Evolutionary conservation across 768 basidiomycete species (phyloP), one percentile per base, ranked within the genome.

Genomic region (Psilocybe subaeruginosa): DNA sequence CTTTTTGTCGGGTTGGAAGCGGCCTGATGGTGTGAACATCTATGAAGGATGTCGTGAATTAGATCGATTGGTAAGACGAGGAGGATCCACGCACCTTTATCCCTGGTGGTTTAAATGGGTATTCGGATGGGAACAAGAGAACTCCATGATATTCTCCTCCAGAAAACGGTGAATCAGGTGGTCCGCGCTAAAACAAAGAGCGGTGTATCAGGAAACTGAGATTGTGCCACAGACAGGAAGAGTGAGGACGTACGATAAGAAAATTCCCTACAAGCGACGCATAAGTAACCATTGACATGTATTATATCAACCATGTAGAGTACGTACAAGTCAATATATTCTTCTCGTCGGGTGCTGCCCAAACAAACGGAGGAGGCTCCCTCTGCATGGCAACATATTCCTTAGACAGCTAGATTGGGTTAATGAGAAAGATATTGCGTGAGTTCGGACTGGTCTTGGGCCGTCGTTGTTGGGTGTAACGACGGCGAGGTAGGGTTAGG

Each of bases 311-410:
- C 31, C 31, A 16, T 9, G 39, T 47, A 46, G 27, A 45, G 35
- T 17, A 82, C 95, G 76, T 73, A 97, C 95, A 98, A 58, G 86
- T 95, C 54, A 98, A 75, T 68, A 98, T 96, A 74, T 98, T 97
- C 88, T 95, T 95, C 84, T 99, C 97, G 69, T 97, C 95, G 12
- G 97, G 97, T 31, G 84, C 84, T 41, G 97, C 96, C 90, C 92
- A 96, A 19, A 98, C 89, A 75, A 95, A 99, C 62, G 97, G 97
- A 1, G 97, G 97, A 12, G 97, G 94, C 62, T 92, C 89, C 70
- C 79, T 90, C 77, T 97, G 94, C 92, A 98, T 97, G 52, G 85
- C 80, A 68, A 92, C 85, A 77, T 90, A 95, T 80, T 98, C 96
- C 77, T 97, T 95, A 37, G 82, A 79, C 63, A 93, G 85, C 91